Percentiles rank a stretch among this genome's conserved stretches.
Conservation (phyloP, 805 yeast genomes). For the Starmerella asiatica region DNA sequence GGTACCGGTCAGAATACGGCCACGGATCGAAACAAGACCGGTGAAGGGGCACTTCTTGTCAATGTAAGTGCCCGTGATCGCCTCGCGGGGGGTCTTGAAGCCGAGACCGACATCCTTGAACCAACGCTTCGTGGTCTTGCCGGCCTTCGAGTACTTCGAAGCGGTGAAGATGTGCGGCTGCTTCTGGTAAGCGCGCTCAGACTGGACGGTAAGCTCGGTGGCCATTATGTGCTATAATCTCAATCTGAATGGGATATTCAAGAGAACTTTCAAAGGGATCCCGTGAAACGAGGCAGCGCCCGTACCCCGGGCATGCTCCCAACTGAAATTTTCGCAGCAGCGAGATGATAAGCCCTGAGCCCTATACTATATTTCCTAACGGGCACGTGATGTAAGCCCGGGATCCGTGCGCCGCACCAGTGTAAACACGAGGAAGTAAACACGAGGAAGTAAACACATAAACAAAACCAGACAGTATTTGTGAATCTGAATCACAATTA, state of each 20-base stretch:
- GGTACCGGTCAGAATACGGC: conserved; percentile 98
- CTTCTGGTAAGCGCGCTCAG: conserved; percentile 99
- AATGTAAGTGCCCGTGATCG: conserved; percentile 96
- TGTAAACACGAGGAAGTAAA: too few relatives aligned
- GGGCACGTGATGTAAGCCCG: not conserved
- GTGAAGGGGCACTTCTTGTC: conserved; percentile 99
- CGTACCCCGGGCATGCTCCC: conserved; percentile 6
- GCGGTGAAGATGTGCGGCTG: conserved; percentile 99
- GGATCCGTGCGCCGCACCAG: not conserved
- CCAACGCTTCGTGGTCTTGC: conserved; percentile 99
- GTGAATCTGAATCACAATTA: too few relatives aligned
- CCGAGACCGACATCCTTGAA: conserved; percentile 99
- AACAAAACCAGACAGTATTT: too few relatives aligned
- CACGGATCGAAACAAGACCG: conserved; percentile 96
- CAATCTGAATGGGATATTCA: conserved; percentile 14
- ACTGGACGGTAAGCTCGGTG: conserved; percentile 99
- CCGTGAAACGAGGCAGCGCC: conserved; percentile 3
- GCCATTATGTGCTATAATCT: conserved; percentile 46
- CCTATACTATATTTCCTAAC: conserved; percentile 3
- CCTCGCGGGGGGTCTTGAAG: conserved; percentile 99
- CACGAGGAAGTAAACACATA: too few relatives aligned
- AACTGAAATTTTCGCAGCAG: conserved; percentile 5
- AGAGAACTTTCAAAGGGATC: conserved; percentile 12
- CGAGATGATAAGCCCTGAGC: conserved; percentile 16
- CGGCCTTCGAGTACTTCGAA: conserved; percentile 96